phyloP scores from a whole-genome alignment of 352 stramenopile genomes.

The Phytophthora boehmeriae region DNA sequence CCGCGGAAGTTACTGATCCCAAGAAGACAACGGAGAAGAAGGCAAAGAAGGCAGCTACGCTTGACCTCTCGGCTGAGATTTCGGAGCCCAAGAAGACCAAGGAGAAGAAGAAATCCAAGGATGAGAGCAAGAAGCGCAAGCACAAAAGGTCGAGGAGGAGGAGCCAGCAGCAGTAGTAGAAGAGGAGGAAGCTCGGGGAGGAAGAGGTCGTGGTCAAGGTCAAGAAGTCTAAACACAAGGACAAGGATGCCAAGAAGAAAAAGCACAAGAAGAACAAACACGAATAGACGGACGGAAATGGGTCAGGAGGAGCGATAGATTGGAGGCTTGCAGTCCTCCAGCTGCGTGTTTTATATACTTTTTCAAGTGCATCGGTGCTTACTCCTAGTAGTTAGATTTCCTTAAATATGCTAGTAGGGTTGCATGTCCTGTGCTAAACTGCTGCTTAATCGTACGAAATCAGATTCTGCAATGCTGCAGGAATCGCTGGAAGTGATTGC shows the following conservation, averaged over 20 bases:
- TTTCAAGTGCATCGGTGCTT: constrained; percentile 17
- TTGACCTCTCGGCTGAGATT: constrained; percentile 18
- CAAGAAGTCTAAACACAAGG: constrained; percentile 42
- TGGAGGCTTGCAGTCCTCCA: constrained; percentile 17
- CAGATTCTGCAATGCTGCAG: constrained; percentile 34
- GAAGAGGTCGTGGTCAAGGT: constrained; percentile 19
- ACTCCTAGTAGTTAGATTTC: background rate
- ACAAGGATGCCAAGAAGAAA: constrained; percentile 47
- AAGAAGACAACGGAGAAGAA: constrained; percentile 31
- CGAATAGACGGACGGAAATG: constrained; percentile 46
- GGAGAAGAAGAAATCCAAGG: constrained; percentile 26
- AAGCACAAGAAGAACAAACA: constrained; percentile 58
- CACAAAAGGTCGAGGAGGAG: constrained; percentile 24
- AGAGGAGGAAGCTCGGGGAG: constrained; percentile 13
- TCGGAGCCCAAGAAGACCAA: constrained; percentile 30
- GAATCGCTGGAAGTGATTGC: constrained; percentile 44
- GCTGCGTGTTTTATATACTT: constrained; percentile 43
- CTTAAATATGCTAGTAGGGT: constrained; percentile 30
- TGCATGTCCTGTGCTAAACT: background rate
- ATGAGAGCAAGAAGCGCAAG: constrained; percentile 44
- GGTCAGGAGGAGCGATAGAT: constrained; percentile 26
- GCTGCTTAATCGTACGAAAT: constrained; percentile 44
- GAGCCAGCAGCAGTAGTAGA: constrained; percentile 23
- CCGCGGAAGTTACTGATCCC: constrained; percentile 15
- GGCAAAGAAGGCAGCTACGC: constrained; percentile 2